Evolutionary conservation across 2,329 filamentous ascomycete genomes (phyloP).

Genomic region (Aspergillus unguis): DNA sequence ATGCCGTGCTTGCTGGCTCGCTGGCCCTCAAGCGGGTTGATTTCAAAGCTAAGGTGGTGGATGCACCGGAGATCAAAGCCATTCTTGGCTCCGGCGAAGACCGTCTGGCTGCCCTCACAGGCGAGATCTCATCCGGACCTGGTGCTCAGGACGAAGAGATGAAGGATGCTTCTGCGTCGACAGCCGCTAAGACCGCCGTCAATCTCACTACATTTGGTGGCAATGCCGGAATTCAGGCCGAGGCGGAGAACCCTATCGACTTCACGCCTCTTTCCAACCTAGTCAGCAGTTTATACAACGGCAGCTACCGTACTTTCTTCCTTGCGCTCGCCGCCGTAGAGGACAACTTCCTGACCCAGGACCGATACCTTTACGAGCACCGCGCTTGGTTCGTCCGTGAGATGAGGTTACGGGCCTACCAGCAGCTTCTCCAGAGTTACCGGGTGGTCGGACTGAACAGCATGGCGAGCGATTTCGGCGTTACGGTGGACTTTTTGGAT

Average conservation of each 20-base stretch:
- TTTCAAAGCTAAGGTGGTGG: constrained; percentile 98
- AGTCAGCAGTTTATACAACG: constrained; percentile 87
- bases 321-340: constrained; percentile 83
- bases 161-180: constrained; percentile 58
- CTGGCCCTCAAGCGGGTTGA: constrained; percentile 94
- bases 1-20: constrained; percentile 90
- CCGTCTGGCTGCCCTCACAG: constrained; percentile 76
- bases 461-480: constrained; percentile 96
- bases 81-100: constrained; percentile 89
- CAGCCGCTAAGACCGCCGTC: constrained; percentile 64
- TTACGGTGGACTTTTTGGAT: constrained; percentile 94
- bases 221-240: constrained; percentile 62
- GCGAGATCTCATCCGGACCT: constrained; percentile 75
- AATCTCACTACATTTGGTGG: constrained; percentile 83
- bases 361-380: constrained; percentile 94
- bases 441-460: constrained; percentile 93
- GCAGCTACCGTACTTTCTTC: constrained; percentile 94
- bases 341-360: constrained; percentile 87
- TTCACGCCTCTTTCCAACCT: constrained; percentile 84
- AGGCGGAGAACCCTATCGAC: constrained; percentile 78
- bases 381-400: constrained; percentile 96
- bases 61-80: constrained; percentile 96
- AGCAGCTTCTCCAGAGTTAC: constrained; percentile 96
- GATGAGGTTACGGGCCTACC: constrained; percentile 94
- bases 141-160: constrained; percentile 73